phyloP scores from a whole-genome alignment of 1,284 basidiomycete species.

The Rhodotorula mucilaginosa region DNA sequence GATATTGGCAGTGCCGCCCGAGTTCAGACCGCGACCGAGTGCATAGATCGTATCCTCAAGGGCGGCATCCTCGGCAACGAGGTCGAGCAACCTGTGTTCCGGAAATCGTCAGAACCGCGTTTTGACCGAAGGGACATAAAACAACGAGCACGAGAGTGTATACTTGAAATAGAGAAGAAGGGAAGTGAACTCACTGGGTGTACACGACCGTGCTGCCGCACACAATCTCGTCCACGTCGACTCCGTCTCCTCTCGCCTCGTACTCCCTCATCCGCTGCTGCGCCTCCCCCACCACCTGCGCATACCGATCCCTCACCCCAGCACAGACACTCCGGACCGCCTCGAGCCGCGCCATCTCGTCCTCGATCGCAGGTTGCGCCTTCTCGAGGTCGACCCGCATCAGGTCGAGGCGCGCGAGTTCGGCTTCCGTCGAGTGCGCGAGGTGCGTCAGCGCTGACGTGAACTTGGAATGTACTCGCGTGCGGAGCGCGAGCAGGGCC shows the following conservation, averaged over 20 bases:
- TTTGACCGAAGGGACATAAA: not conserved
- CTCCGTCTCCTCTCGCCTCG: conserved; percentile 65
- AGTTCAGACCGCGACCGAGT: conserved; percentile 86
- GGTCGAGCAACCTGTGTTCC: conserved; percentile 71
- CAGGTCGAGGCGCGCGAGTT: conserved; percentile 69
- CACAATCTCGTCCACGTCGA: conserved; percentile 86
- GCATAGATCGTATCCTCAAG: conserved; percentile 99
- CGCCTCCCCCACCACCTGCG: conserved; percentile 61
- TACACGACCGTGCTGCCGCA: conserved; percentile 93
- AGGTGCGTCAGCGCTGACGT: conserved; percentile 62
- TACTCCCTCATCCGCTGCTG: conserved; percentile 68
- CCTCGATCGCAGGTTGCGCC: conserved; percentile 86
- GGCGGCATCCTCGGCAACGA: conserved; percentile 97
- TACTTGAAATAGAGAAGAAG: not conserved
- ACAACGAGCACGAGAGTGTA: no score
- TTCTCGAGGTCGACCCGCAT: conserved; percentile 78
- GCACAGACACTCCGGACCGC: conserved; percentile 91
- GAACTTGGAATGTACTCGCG: conserved; percentile 72
- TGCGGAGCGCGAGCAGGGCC: conserved; percentile 79
- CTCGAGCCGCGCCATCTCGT: conserved; percentile 92
- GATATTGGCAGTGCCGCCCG: conserved; percentile 64
- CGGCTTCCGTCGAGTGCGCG: conserved; percentile 61
- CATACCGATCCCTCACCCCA: conserved; percentile 67
- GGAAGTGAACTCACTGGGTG: conserved; percentile 72
- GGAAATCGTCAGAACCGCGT: not conserved